Evolutionary conservation across 106 monocot genomes (phyloP), one percentile per base, ranked within the genome.

Genomic region (Allium fistulosum): DNA sequence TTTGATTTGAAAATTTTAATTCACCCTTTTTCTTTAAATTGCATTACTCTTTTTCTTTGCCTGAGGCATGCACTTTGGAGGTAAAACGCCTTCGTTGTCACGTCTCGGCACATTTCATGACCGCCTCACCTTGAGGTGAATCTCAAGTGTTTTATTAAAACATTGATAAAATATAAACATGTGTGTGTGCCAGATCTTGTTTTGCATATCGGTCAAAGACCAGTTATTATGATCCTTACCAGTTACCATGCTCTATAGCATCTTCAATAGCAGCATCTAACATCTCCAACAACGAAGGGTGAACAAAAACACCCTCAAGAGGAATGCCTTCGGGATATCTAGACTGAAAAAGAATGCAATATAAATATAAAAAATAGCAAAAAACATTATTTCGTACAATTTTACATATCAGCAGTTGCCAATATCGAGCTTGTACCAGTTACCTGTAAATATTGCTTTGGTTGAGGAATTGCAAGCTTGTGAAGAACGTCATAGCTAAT

Each of bases 401-500:
- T 50, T 27, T 4, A 52, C 26, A 52, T 52, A 3, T 51, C 15
- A 13, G 45, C 18, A 28, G 17, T 4, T 37, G 46, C 58, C 37
- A 61, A 26, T 27, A 68, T 59, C 3, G 16, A 52, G 52, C 26
- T 52, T 61, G 67, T 52, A 51, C 48, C 4, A 73, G 61, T 88
- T 65, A 96, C 95, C 91, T 96, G 88, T 76, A 96, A 80, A 67
- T 88, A 96, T 72, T 96, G 96, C 76, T 86, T 96, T 12, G 96
- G 91, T 70, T 96, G 96, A 68, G 88, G 84, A 71, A 96, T 91
- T 49, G 85, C 81, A 76, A 96, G 91, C 72, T 92, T 96, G 69
- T 75, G 79, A 68, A 92, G 82, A 26, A 87, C 83, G 47, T 84
- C 93, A 68, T 93, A 93, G 53, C 76, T 80, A 63, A 96, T 92